These are phyloP conservation scores for Melaleuca quinquenervia DNA, from an alignment of 345 rosid genomes.

Conservation along the genomic window DNA sequence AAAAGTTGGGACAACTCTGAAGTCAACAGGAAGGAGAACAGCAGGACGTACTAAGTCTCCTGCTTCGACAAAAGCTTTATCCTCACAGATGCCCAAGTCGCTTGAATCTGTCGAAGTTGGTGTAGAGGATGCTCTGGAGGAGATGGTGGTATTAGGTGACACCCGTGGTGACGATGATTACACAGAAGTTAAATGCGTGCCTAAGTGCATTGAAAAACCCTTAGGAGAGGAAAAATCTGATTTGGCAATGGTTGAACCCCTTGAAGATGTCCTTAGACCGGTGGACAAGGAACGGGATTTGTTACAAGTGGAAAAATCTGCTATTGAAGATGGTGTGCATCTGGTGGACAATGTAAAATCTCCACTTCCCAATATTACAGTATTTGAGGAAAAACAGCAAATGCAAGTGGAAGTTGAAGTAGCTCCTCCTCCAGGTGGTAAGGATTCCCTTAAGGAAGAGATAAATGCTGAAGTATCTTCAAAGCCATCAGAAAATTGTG, in stretches of 20 bases:
- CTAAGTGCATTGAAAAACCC: background rate
- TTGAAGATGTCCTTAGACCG: slow-evolving; percentile 5
- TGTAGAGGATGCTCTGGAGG: slow-evolving; percentile 6
- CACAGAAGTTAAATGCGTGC: background rate
- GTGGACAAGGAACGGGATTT: background rate
- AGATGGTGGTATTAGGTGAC: background rate
- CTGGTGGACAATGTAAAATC: background rate
- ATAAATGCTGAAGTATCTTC: background rate
- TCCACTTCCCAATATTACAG: slow-evolving; percentile 6
- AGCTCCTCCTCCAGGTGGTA: background rate
- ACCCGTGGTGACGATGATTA: background rate
- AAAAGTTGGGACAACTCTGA: slow-evolving; percentile 7
- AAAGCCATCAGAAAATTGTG: background rate
- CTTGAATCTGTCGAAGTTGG: slow-evolving; percentile 5
- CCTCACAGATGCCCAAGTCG: background rate
- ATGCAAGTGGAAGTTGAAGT: background rate
- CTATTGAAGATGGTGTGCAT: slow-evolving; percentile 1
- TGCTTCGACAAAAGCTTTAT: slow-evolving; percentile 7
- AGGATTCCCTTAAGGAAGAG: background rate
- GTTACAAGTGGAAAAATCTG: slow-evolving; percentile 1
- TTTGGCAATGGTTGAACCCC: background rate
- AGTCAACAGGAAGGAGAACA: slow-evolving; percentile 16
- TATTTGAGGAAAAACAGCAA: background rate
- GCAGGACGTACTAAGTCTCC: slow-evolving; percentile 9
- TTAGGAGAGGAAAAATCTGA: background rate